phyloP scores from a whole-genome alignment of 306 rosid genomes.

The Mucuna pruriens region DNA sequence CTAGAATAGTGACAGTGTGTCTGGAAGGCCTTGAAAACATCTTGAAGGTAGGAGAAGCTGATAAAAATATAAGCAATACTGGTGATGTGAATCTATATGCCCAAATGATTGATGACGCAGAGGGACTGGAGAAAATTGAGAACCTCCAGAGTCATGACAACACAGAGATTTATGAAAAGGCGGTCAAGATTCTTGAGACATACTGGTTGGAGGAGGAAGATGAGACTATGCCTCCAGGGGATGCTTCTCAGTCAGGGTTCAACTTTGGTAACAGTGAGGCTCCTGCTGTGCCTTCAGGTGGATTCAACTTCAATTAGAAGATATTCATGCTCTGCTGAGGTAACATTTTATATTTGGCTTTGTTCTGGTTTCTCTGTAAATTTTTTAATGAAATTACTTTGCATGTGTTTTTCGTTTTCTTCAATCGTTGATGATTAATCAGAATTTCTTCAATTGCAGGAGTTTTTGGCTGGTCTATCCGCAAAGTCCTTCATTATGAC shows the following conservation, averaged over 20 bases:
- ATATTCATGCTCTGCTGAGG: conserved; percentile 39
- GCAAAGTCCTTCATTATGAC: conserved; percentile 25
- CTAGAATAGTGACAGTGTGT: conserved; percentile 93
- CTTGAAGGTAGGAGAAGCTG: conserved; percentile 95
- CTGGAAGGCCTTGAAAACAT: conserved; percentile 96
- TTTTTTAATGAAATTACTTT: background rate
- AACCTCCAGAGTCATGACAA: conserved; percentile 93
- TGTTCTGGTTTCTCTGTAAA: conserved; percentile 8
- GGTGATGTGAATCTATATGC: conserved; percentile 81
- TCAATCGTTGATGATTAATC: background rate
- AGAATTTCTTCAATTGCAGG: conserved; percentile 45
- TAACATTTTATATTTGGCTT: conserved; percentile 25
- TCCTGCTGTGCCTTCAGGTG: conserved; percentile 87
- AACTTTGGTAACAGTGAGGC: conserved; percentile 62
- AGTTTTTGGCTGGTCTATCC: conserved; percentile 37
- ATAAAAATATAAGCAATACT: conserved; percentile 63
- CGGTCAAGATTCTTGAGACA: conserved; percentile 91
- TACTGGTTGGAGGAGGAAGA: conserved; percentile 98
- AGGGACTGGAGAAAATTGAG: conserved; percentile 96
- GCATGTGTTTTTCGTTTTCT: conserved; percentile 9
- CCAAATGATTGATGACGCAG: conserved; percentile 85
- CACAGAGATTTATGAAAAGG: conserved; percentile 93
- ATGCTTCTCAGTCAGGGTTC: conserved; percentile 69
- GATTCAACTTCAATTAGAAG: conserved; percentile 88
- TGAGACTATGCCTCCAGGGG: conserved; percentile 96